Percentiles rank a stretch among this genome's conserved stretches.
Conservation (phyloP, 805 yeast species). For the Monosporozyma yasuniensis region DNA sequence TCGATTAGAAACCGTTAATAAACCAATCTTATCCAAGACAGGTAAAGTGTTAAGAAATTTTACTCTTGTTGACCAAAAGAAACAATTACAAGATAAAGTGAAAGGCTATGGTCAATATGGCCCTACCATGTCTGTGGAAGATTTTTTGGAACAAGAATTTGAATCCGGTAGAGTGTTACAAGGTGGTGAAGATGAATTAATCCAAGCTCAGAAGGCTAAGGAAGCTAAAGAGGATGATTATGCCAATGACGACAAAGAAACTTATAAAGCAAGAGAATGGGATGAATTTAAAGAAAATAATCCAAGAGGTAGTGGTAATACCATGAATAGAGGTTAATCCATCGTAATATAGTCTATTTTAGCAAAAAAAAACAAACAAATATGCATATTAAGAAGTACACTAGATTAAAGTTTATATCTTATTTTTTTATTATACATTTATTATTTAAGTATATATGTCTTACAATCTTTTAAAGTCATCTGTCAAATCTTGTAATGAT, state of each 20-base stretch:
- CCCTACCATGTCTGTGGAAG: constrained; percentile 94
- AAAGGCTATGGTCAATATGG: constrained; percentile 86
- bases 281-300: constrained; percentile 85
- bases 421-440: constrained; percentile 1
- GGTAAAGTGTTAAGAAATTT: constrained; percentile 84
- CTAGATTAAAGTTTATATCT: background rate
- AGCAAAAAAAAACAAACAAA: background rate
- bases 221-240: constrained; percentile 46
- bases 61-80: constrained; percentile 54
- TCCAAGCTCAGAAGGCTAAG: constrained; percentile 33
- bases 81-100: constrained; percentile 54
- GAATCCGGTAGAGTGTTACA: constrained; percentile 72
- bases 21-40: constrained; percentile 50
- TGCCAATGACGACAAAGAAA: constrained; percentile 51
- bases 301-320: constrained; percentile 86
- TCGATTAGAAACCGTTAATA: constrained; percentile 43
- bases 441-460: constrained; percentile 1
- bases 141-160: constrained; percentile 76
- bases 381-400: background rate
- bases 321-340: constrained; percentile 48
- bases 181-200: constrained; percentile 33
- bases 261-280: constrained; percentile 78
- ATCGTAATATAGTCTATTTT: background rate
- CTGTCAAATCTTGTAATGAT: constrained; percentile 22
- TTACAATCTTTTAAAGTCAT: constrained; percentile 9